Evolutionary conservation across 2,329 filamentous ascomycete species (phyloP).

Genomic region (Diaporthe sp.): DNA sequence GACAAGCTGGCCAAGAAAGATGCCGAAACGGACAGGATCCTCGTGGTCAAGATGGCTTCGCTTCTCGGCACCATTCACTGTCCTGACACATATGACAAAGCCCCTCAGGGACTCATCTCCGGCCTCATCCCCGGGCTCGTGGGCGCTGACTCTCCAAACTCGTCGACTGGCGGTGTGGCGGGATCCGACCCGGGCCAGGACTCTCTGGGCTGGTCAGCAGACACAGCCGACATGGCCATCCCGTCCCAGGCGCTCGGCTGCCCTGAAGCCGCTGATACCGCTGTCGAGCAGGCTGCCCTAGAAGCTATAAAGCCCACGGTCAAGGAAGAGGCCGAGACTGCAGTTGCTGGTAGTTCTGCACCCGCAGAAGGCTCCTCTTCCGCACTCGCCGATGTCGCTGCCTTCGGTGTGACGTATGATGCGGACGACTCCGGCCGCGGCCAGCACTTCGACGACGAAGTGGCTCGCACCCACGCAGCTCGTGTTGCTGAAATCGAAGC

Average conservation of each 20-base stretch:
- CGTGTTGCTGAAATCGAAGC: not conserved
- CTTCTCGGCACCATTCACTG: too few relatives aligned
- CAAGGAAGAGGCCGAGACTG: not conserved
- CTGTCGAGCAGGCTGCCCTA: not conserved
- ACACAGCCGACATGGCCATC: too few relatives aligned
- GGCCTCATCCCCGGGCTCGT: too few relatives aligned
- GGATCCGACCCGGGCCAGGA: not conserved
- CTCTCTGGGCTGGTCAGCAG: too few relatives aligned
- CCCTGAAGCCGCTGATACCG: not conserved
- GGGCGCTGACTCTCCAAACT: not conserved
- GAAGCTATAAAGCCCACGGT: not conserved
- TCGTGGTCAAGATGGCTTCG: too few relatives aligned
- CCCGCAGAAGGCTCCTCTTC: not conserved
- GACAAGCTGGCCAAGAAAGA: too few relatives aligned
- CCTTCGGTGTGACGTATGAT: not conserved
- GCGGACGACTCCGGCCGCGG: not conserved
- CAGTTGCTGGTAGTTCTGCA: not conserved
- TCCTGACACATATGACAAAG: too few relatives aligned
- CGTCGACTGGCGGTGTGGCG: not conserved
- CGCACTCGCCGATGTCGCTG: not conserved
- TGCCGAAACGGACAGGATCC: too few relatives aligned
- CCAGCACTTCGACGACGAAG: not conserved
- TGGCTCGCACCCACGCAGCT: not conserved
- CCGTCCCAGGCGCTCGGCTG: too few relatives aligned
- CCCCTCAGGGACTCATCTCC: too few relatives aligned